A percentile compares a stretch with the other conserved stretches of the same genome.
Conservation (phyloP, 495 filamentous ascomycete species). For the Aspergillus ostianus region DNA sequence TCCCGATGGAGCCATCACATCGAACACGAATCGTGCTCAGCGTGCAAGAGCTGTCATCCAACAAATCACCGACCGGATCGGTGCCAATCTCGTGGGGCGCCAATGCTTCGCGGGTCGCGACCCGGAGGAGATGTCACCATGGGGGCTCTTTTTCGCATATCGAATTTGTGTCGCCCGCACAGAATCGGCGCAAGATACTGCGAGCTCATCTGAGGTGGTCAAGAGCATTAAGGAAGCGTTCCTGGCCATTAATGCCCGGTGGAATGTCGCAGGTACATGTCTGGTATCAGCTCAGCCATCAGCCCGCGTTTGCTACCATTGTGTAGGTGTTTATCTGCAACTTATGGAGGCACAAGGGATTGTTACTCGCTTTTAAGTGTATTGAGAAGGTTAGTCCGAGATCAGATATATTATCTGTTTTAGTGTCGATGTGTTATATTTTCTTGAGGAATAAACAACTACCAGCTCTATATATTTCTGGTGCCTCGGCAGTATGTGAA, state of each 20-base stretch:
- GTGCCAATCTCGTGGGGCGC: constrained; percentile 18
- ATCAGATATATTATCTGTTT: too few relatives aligned
- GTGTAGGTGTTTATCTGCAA: constrained; percentile 24
- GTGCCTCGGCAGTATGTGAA: too few relatives aligned
- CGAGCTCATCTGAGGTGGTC: constrained; percentile 21
- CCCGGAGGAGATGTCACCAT: constrained; percentile 26
- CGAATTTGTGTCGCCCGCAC: constrained; percentile 18
- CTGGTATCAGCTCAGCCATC: neutral
- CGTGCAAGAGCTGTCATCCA: constrained; percentile 17
- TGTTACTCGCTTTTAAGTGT: constrained; percentile 11
- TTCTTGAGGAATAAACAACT: too few relatives aligned
- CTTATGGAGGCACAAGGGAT: constrained; percentile 31
- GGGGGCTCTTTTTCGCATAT: constrained; percentile 28
- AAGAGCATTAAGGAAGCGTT: constrained; percentile 27
- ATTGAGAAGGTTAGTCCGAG: too few relatives aligned
- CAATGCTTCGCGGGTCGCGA: constrained; percentile 26
- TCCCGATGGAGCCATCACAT: neutral
- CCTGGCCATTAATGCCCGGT: constrained; percentile 24
- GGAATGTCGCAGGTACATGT: constrained; percentile 31
- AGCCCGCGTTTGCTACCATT: neutral
- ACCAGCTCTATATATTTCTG: too few relatives aligned
- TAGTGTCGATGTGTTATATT: too few relatives aligned
- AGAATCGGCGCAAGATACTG: constrained; percentile 11
- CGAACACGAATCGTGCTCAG: constrained; percentile 17
- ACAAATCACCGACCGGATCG: constrained; percentile 23